Conservation (phyloP, 2,329 filamentous ascomycete genomes). For the Alternaria consortialis region DNA sequence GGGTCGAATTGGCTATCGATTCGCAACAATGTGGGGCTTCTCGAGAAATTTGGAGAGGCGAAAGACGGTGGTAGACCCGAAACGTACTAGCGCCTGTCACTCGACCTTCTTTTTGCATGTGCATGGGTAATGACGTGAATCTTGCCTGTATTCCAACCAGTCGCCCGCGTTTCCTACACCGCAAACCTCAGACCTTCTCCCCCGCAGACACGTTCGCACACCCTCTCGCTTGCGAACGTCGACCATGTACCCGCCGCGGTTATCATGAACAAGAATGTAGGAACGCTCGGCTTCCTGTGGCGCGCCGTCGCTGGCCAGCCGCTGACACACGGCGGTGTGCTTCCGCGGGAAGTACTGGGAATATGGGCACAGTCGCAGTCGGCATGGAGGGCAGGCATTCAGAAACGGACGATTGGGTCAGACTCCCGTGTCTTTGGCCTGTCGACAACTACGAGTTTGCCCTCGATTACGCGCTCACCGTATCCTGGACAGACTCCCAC, state of each 20-base stretch:
- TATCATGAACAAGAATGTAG: slow-evolving; percentile 59
- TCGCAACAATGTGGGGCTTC: slow-evolving; percentile 16
- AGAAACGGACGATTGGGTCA: slow-evolving; percentile 23
- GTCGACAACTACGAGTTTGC: slow-evolving; percentile 6
- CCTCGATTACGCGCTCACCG: slow-evolving; percentile 19
- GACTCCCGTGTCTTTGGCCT: slow-evolving; percentile 9
- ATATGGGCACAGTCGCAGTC: slow-evolving; percentile 20
- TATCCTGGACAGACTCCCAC: slow-evolving; percentile 22
- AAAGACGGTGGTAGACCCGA: slow-evolving; percentile 13
- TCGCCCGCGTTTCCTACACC: slow-evolving; percentile 10
- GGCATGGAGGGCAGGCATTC: slow-evolving; percentile 7
- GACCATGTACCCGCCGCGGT: slow-evolving; percentile 45
- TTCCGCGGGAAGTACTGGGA: slow-evolving; percentile 23
- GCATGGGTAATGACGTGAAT: slow-evolving; percentile 28
- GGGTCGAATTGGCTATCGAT: background rate
- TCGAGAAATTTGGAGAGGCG: slow-evolving; percentile 32
- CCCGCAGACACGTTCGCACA: slow-evolving; percentile 12
- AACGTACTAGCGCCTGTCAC: slow-evolving; percentile 16
- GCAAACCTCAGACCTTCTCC: slow-evolving; percentile 13
- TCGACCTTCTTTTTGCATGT: slow-evolving; percentile 17
- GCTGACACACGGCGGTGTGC: slow-evolving; percentile 25
- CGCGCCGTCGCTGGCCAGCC: slow-evolving; percentile 42
- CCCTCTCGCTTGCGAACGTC: slow-evolving; percentile 16
- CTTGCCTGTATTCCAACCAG: slow-evolving; percentile 14
- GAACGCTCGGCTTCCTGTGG: slow-evolving; percentile 44